These are phyloP conservation scores for Emericellopsis terricola DNA, from an alignment of 495 filamentous ascomycete genomes.

Conservation along the genomic window DNA sequence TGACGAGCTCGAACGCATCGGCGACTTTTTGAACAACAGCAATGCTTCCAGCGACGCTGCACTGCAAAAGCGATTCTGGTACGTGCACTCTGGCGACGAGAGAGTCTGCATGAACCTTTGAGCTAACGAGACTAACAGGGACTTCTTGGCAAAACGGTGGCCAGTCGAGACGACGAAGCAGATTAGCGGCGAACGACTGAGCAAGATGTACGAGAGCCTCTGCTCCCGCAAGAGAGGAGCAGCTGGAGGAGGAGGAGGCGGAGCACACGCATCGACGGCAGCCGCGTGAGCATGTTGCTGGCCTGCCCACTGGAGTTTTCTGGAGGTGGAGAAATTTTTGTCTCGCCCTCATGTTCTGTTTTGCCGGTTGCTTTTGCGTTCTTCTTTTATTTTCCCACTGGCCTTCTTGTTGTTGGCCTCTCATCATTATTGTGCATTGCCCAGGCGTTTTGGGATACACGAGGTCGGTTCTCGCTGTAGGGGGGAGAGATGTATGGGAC, in stretches of 20 bases:
- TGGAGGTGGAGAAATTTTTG: no score
- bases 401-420: neutral
- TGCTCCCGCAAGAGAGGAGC: neutral
- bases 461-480: no score
- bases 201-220: conserved; percentile 2
- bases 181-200: conserved; percentile 2
- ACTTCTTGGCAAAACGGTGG: conserved; percentile 20
- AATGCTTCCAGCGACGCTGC: conserved; percentile 11
- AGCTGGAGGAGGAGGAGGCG: neutral
- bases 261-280: no score
- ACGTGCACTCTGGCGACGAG: conserved; percentile 7
- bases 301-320: no score
- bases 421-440: neutral
- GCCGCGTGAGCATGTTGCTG: no score
- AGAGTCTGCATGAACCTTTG: neutral
- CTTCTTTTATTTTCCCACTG: neutral
- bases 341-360: neutral
- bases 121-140: conserved; percentile 8
- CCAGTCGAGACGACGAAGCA: conserved; percentile 8
- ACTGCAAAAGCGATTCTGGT: conserved; percentile 14
- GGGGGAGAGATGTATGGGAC: no score
- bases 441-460: no score
- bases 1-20: conserved; percentile 26
- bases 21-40: conserved; percentile 25
- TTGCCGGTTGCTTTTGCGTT: neutral